Conservation (phyloP, 1,139 yeast species). For the Protomyces macrosporus region DNA sequence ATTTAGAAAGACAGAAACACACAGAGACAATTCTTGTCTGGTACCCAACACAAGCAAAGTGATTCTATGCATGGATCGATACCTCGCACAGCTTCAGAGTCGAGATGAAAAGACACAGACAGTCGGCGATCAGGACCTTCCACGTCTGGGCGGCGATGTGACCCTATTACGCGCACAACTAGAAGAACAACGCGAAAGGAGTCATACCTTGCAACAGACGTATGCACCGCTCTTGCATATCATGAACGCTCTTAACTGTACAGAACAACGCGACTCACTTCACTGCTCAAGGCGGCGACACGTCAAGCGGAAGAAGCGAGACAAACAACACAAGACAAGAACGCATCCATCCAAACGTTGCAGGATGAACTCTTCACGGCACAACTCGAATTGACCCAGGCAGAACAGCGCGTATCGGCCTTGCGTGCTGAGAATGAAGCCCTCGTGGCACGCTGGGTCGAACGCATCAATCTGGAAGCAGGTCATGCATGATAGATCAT, state of each 20-base stretch:
- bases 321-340: conserved; percentile 3
- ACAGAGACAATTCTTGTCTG: background rate
- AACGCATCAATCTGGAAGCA: conserved; percentile 13
- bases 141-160: too few species aligned
- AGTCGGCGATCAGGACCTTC: background rate
- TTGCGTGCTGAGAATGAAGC: conserved; percentile 4
- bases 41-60: too few species aligned
- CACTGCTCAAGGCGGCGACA: background rate
- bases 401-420: background rate
- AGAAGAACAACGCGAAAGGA: background rate
- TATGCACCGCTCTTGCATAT: background rate
- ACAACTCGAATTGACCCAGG: background rate
- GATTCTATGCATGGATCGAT: background rate
- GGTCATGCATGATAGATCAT: background rate
- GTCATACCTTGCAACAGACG: background rate
- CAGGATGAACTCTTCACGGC: conserved; percentile 14
- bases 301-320: background rate
- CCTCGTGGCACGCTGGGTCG: conserved; percentile 8
- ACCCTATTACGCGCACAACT: background rate
- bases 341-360: background rate
- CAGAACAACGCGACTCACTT: background rate
- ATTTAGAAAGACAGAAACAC: background rate
- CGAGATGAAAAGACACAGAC: background rate
- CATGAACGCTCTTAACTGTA: too few species aligned
- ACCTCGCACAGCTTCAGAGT: background rate